These are phyloP conservation scores for Lichtheimia ornata DNA, from an alignment of 371 early-diverging fungal genomes.

Conservation along the genomic window DNA sequence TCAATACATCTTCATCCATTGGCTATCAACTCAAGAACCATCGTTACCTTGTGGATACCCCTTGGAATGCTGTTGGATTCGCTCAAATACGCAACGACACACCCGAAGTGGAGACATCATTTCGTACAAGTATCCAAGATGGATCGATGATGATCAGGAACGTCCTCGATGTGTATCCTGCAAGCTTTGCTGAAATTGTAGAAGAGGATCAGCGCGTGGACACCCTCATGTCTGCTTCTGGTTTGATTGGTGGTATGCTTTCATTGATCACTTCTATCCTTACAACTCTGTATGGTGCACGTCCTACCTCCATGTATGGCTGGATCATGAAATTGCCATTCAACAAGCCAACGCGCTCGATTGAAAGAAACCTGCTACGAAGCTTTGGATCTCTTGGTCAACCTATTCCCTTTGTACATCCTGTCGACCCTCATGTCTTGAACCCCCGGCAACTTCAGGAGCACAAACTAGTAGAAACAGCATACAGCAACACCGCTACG, in stretches of 20 bases:
- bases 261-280: neutral
- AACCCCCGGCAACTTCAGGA: too few relatives aligned
- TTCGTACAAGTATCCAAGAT: neutral
- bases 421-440: neutral
- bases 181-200: neutral
- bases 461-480: too few relatives aligned
- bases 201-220: neutral
- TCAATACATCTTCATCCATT: neutral
- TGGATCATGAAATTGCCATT: neutral
- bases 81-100: neutral
- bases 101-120: conserved; percentile 1
- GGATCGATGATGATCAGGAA: neutral
- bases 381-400: conserved; percentile 4
- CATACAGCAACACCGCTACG: too few relatives aligned
- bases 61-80: conserved; percentile 4
- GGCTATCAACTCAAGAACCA: neutral
- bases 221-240: neutral
- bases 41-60: neutral
- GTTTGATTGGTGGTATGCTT: conserved; percentile 1
- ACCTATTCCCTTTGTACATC: conserved; percentile 4
- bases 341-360: neutral
- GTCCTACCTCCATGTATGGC: neutral
- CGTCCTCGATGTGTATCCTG: conserved; percentile 2
- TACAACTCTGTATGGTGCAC: neutral
- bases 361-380: neutral